phyloP scores from a whole-genome alignment of 78 protist genomes.

The Dictyostelium brefeldianum region DNA sequence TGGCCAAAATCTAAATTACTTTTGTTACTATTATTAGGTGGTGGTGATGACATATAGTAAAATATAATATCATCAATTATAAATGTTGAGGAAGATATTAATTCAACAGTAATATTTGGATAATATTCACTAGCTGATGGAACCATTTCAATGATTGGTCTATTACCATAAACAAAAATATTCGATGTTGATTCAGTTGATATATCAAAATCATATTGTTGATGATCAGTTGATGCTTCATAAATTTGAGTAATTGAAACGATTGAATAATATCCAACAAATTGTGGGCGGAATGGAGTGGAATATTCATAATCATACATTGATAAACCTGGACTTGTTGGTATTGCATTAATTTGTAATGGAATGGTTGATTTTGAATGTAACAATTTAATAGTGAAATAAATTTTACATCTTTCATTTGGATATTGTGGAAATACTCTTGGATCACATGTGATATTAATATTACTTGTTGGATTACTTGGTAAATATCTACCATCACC shows the following conservation, averaged over 20 bases:
- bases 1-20: background rate
- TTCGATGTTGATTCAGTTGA: background rate
- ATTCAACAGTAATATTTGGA: background rate
- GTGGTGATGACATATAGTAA: background rate
- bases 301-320: constrained; percentile 8
- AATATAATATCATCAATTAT: background rate
- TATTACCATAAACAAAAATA: background rate
- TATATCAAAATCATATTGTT: background rate
- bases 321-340: background rate
- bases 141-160: constrained; percentile 4
- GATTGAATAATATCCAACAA: background rate
- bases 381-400: background rate
- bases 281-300: background rate
- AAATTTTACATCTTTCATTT: background rate
- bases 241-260: background rate
- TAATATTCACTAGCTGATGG: background rate
- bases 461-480: background rate
- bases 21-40: background rate
- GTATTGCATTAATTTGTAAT: constrained; percentile 1
- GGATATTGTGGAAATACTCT: background rate
- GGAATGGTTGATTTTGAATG: background rate
- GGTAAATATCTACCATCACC: background rate
- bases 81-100: background rate
- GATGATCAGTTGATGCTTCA: background rate
- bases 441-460: background rate